Evolutionary conservation across 1,284 basidiomycete species (phyloP).

Genomic region (Takashimella koratensis): DNA sequence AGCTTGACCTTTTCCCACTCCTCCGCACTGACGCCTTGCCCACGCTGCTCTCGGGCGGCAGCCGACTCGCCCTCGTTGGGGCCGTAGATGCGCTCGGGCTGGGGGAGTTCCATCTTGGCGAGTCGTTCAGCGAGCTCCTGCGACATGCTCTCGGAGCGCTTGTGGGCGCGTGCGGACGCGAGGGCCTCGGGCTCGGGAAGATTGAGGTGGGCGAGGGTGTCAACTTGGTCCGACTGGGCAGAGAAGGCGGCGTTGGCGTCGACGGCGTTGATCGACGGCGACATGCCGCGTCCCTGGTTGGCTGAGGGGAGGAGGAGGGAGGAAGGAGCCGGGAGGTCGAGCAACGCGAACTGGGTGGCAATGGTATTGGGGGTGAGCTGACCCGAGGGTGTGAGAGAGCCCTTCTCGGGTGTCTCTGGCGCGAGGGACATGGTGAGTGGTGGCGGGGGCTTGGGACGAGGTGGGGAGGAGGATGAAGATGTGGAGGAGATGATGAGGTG

Average conservation of each 20-base stretch:
- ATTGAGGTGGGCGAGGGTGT: slow-evolving; percentile 23
- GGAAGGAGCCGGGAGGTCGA: slow-evolving; percentile 45
- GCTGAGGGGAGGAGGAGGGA: slow-evolving; percentile 26
- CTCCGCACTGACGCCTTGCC: slow-evolving; percentile 39
- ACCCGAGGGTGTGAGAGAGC: slow-evolving; percentile 9
- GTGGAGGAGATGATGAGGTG: background rate
- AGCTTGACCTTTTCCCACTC: slow-evolving; percentile 49
- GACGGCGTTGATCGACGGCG: background rate
- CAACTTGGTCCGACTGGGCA: slow-evolving; percentile 7
- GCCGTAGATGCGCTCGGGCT: slow-evolving; percentile 49
- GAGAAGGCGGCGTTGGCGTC: slow-evolving; percentile 11
- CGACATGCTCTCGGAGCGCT: slow-evolving; percentile 43
- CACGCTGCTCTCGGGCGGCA: slow-evolving; percentile 14
- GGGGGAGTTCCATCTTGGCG: slow-evolving; percentile 47
- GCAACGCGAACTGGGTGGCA: slow-evolving; percentile 44
- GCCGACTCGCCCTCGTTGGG: slow-evolving; percentile 33
- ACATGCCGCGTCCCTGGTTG: background rate
- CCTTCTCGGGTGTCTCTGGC: slow-evolving; percentile 22
- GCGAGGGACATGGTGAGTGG: slow-evolving; percentile 24
- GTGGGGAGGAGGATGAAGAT: slow-evolving; percentile 1
- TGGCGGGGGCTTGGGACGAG: background rate
- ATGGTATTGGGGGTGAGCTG: slow-evolving; percentile 44
- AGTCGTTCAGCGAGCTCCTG: slow-evolving; percentile 43
- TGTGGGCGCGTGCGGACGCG: slow-evolving; percentile 26
- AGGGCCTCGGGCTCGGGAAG: slow-evolving; percentile 50